Evolutionary conservation across 495 filamentous ascomycete species (phyloP).

Genomic region (Apiosordaria backusii): DNA sequence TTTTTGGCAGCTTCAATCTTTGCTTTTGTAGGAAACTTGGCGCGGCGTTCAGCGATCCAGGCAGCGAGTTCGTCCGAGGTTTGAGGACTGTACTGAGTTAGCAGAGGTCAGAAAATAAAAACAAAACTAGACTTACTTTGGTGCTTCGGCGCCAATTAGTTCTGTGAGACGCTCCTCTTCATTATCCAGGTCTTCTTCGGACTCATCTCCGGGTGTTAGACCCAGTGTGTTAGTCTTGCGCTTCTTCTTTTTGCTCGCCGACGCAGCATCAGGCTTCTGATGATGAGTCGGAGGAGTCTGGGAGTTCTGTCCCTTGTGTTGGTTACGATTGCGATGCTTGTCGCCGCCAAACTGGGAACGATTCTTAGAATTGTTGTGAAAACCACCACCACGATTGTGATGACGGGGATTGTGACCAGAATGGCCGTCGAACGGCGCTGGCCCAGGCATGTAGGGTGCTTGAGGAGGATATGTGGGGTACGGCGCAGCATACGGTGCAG

Average conservation of each 20-base stretch:
- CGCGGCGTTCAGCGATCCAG: conserved; percentile 78
- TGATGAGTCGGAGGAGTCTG: conserved; percentile 42
- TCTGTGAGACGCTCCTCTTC: conserved; percentile 74
- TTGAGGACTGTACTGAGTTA: conserved; percentile 42
- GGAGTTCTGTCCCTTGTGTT: conserved; percentile 31
- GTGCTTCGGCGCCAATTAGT: conserved; percentile 43
- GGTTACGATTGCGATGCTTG: conserved; percentile 43
- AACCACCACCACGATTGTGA: conserved; percentile 39
- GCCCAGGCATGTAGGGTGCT: conserved; percentile 24
- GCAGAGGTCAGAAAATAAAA: conserved; percentile 33
- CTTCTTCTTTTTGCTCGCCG: conserved; percentile 69
- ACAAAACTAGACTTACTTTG: conserved; percentile 40
- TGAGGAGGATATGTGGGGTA: conserved; percentile 39
- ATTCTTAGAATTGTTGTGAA: conserved; percentile 32
- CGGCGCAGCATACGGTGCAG: conserved; percentile 34
- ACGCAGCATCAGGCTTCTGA: conserved; percentile 62
- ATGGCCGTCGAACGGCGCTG: conserved; percentile 34
- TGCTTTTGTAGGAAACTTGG: conserved; percentile 71
- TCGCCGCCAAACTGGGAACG: conserved; percentile 37
- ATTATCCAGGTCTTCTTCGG: conserved; percentile 68
- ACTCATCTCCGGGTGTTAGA: conserved; percentile 69
- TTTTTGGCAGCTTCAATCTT: conserved; percentile 52
- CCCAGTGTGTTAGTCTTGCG: conserved; percentile 75
- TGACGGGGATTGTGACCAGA: conserved; percentile 31
- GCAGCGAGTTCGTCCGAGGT: conserved; percentile 59